Conservation (phyloP, 495 filamentous ascomycete species). For the Xylaria telfairii region DNA sequence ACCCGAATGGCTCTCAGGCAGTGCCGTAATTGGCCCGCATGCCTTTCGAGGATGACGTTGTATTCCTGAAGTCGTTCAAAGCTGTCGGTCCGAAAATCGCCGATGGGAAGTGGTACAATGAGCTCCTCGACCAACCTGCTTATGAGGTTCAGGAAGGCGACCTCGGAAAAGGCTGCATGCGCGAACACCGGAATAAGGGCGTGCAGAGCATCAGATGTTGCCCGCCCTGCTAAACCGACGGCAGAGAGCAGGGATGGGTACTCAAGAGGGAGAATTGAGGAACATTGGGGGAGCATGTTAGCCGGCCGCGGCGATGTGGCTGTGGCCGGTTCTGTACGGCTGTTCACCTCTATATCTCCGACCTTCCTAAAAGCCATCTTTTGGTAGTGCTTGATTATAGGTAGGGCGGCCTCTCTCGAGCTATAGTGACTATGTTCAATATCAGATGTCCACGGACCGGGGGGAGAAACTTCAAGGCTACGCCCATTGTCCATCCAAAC, state of each 20-base stretch:
- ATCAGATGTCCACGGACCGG: slow-evolving; percentile 5
- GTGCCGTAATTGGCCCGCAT: neutral
- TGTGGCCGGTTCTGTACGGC: neutral
- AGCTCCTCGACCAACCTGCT: slow-evolving; percentile 22
- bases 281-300: too few relatives aligned
- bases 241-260: slow-evolving; percentile 28
- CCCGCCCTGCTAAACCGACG: slow-evolving; percentile 4
- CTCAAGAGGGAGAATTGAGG: slow-evolving; percentile 4
- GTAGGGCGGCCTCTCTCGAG: neutral
- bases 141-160: slow-evolving; percentile 36
- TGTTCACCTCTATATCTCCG: neutral
- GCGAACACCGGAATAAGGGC: slow-evolving; percentile 34
- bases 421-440: neutral
- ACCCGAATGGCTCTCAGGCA: neutral
- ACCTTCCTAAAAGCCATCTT: neutral
- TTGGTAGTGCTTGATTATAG: neutral
- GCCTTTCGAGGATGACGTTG: neutral
- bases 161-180: slow-evolving; percentile 31
- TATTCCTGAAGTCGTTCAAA: neutral
- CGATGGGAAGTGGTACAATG: slow-evolving; percentile 4
- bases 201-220: slow-evolving; percentile 34
- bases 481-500: slow-evolving; percentile 16
- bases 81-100: neutral
- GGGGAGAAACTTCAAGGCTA: neutral
- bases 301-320: too few relatives aligned